Evolutionary conservation across 2,329 filamentous ascomycete species (phyloP).

Genomic region (Penicillium sp.): DNA sequence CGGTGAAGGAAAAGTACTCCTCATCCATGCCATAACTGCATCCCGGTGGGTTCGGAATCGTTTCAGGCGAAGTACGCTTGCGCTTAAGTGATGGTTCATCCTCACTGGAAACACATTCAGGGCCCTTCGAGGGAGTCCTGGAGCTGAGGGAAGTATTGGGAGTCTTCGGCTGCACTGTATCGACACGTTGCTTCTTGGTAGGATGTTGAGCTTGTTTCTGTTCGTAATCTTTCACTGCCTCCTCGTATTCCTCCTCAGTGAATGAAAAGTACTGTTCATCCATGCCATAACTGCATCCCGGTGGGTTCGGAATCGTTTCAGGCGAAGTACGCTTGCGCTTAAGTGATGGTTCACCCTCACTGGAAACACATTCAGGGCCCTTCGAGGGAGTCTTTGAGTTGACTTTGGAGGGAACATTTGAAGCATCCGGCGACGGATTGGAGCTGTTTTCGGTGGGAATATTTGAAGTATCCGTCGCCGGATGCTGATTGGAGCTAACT

Average conservation of each 20-base stretch:
- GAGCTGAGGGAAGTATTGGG: too few relatives aligned
- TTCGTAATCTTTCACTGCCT: slow-evolving; percentile 10
- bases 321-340: slow-evolving; percentile 31
- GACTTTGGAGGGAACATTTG: too few relatives aligned
- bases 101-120: not conserved
- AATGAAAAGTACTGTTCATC: slow-evolving; percentile 35
- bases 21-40: slow-evolving; percentile 40
- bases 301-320: slow-evolving; percentile 40
- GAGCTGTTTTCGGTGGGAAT: too few relatives aligned
- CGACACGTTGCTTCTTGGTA: too few relatives aligned
- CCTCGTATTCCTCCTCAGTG: slow-evolving; percentile 29
- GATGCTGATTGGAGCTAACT: too few relatives aligned
- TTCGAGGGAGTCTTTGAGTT: not conserved
- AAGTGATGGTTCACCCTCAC: slow-evolving; percentile 25
- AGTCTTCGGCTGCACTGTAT: too few relatives aligned
- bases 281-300: slow-evolving; percentile 40
- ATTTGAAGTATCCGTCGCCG: not conserved
- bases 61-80: slow-evolving; percentile 26
- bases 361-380: not conserved
- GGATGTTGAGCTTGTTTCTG: slow-evolving; percentile 1
- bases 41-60: slow-evolving; percentile 40
- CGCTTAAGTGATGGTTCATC: slow-evolving; percentile 33
- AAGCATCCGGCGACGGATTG: not conserved
- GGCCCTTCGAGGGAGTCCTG: not conserved
- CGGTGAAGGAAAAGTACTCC: slow-evolving; percentile 35